Evolutionary conservation across 345 rosid genomes (phyloP).

Genomic region (Schrenkiella parvula): DNA sequence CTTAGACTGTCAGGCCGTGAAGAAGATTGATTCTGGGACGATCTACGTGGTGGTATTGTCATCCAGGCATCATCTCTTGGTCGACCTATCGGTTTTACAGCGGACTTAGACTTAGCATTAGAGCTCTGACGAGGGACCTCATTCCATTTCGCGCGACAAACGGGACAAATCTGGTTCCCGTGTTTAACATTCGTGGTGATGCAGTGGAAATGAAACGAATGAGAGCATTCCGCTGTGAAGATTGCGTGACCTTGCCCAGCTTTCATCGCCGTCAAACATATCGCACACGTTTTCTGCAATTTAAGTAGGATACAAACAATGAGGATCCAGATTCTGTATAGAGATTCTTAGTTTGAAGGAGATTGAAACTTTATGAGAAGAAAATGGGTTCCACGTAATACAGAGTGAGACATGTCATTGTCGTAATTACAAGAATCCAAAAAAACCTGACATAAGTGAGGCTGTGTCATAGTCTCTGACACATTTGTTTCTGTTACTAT

Average conservation of each 20-base stretch:
- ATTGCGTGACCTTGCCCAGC: conserved; percentile 88
- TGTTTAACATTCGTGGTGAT: conserved; percentile 87
- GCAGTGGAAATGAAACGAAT: conserved; percentile 95
- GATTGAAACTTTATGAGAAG: neutral
- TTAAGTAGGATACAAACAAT: neutral
- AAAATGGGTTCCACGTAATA: neutral
- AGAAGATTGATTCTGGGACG: conserved; percentile 37
- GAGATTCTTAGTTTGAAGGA: neutral
- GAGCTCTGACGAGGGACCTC: conserved; percentile 74
- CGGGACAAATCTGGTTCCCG: conserved; percentile 91
- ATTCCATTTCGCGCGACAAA: conserved; percentile 92
- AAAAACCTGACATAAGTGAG: conserved; percentile 24
- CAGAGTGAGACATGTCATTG: conserved; percentile 25
- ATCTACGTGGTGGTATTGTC: conserved; percentile 49
- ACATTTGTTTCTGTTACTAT: conserved; percentile 32
- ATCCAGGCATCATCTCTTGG: conserved; percentile 60
- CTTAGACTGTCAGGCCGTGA: conserved; percentile 39
- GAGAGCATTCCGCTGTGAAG: conserved; percentile 96
- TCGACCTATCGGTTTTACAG: conserved; percentile 41
- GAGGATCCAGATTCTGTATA: neutral
- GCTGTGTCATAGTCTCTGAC: conserved; percentile 32
- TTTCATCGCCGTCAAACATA: conserved; percentile 76
- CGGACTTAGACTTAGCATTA: conserved; percentile 20
- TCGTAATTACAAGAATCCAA: conserved; percentile 26
- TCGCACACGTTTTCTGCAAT: conserved; percentile 83